phyloP scores from a whole-genome alignment of 139 green algal species.

The Mychonastes homosphaera region DNA sequence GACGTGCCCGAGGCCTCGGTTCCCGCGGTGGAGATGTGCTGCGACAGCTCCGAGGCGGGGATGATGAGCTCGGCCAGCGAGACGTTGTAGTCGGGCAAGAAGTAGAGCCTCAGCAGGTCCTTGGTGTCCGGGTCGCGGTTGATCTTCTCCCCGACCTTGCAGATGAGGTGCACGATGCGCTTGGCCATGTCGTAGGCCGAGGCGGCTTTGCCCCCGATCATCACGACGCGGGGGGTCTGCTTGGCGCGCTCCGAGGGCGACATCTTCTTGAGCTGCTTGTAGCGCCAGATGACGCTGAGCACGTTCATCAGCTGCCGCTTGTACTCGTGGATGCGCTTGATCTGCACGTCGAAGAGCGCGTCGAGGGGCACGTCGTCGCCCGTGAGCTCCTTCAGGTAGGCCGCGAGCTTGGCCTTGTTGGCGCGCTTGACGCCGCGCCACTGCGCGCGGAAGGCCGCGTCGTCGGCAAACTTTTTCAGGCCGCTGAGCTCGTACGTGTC shows the following conservation, averaged over 20 bases:
- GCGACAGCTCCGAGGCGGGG: constrained; percentile 51
- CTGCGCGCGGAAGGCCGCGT: constrained; percentile 46
- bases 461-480: constrained; percentile 27
- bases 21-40: constrained; percentile 84
- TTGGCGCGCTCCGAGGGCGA: constrained; percentile 48
- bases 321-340: constrained; percentile 94
- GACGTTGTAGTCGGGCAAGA: constrained; percentile 99
- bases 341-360: constrained; percentile 88
- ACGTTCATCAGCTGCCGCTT: constrained; percentile 88
- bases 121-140: constrained; percentile 75
- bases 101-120: constrained; percentile 59
- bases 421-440: constrained; percentile 78
- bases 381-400: constrained; percentile 31
- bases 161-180: constrained; percentile 94
- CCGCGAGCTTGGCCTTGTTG: constrained; percentile 73
- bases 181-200: constrained; percentile 97
- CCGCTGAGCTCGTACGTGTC: constrained; percentile 37
- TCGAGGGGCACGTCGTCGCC: constrained; percentile 59
- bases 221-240: constrained; percentile 53
- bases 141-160: constrained; percentile 75
- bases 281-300: constrained; percentile 71
- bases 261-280: constrained; percentile 76
- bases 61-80: constrained; percentile 86
- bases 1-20: constrained; percentile 86
- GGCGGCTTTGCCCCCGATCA: constrained; percentile 84